Base-by-base conservation (phyloP, 768 basidiomycete species). In the Ramaria sp. region DNA sequence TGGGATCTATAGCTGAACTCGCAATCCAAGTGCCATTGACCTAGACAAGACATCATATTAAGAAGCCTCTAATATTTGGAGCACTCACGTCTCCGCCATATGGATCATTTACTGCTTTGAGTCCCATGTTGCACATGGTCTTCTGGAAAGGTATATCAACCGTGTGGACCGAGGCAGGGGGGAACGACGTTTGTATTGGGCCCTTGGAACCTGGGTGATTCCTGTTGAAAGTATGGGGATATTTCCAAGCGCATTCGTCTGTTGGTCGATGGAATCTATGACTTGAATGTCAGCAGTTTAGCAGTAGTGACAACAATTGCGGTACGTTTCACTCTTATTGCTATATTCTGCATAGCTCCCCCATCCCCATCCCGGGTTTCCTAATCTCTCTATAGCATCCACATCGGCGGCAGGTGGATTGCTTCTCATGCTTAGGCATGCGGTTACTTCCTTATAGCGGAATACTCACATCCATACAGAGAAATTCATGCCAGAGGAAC, bases 331-430 rank as follows among this genome's bases (percentile, higher is more conserved):
- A 7, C 68, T 63, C 52, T 68, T 71, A 58, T 66, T 67, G 4
- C 68, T 69, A 58, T 75, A 74, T 48, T 72, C 70, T 7, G 66
- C 53, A 53, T 70, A 75, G 19, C 72, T 69, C 0, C 68, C 62
- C 76, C 76, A 81, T 60, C 78, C 79, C 79, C 79, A 82, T 5
- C 78, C 79, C 0, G 70, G 69, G 57, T 80, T 80, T 6, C 79
- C 79, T n/a, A 82, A 68, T 52, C 68, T 67, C 61, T 79, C 78
- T 49, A 47, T 17, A 20, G 48, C 67, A 43, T 72, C 68, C 15
- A 72, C 57, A 33, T 72, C 71, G 20, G 62, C 64, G 1, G 43
- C 53, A 33, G 65, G 64, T 6, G 71, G 71, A n/a, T n/a, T n/a
- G n/a, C n/a, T n/a, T n/a, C n/a, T n/a, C n/a, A n/a, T n/a, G n/a